These are phyloP conservation scores for Aureobasidium vineae DNA, from an alignment of 2,329 filamentous ascomycete species.

Conservation along the genomic window DNA sequence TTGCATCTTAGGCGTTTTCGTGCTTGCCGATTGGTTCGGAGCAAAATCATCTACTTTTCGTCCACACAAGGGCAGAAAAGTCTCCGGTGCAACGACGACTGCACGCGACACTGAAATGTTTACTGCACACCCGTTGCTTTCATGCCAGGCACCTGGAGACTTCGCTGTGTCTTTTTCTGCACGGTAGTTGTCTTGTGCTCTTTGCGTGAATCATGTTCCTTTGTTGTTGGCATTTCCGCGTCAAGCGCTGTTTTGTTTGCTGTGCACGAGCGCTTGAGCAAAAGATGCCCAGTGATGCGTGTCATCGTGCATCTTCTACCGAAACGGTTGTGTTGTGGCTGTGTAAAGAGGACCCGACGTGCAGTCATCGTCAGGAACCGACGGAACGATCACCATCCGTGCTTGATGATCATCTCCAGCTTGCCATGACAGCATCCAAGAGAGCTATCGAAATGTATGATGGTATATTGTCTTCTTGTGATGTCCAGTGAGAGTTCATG, in stretches of 20 bases:
- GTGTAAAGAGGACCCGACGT: neutral
- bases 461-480: neutral
- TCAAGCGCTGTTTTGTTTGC: neutral
- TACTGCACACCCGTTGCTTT: neutral
- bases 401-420: neutral
- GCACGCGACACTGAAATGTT: too few relatives aligned
- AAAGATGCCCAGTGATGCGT: neutral
- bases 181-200: neutral
- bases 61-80: neutral
- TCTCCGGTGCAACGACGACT: neutral
- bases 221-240: neutral
- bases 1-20: neutral
- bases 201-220: neutral
- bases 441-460: neutral
- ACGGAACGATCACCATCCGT: conserved; percentile 8
- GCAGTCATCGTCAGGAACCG: conserved; percentile 10
- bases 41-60: neutral
- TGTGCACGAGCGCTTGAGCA: neutral
- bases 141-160: neutral
- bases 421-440: neutral
- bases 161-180: neutral
- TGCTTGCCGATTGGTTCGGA: conserved; percentile 11
- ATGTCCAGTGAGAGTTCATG: neutral
- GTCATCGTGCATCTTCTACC: conserved; percentile 8
- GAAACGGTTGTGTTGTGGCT: conserved; percentile 7